phyloP scores from a whole-genome alignment of 1,139 yeast species.

The Blastobotrys elegans region DNA sequence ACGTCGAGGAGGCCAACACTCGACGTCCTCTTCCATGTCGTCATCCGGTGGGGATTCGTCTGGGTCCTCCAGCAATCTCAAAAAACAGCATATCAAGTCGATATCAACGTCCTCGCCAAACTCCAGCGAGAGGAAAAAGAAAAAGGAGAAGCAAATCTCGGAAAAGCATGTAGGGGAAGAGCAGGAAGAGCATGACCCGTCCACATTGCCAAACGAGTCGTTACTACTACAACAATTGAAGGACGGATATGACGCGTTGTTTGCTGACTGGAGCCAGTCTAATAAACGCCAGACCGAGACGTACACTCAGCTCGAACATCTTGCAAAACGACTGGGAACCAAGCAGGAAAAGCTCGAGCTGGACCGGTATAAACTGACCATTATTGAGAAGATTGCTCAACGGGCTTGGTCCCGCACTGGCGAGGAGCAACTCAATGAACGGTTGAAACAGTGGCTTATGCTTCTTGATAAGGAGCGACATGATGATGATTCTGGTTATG shows the following conservation, averaged over 20 bases:
- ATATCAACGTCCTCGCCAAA: too few relatives aligned
- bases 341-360: slow-evolving; percentile 7
- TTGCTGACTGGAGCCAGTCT: slow-evolving; percentile 10
- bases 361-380: slow-evolving; percentile 9
- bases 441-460: slow-evolving; percentile 5
- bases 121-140: too few relatives aligned
- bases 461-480: background rate
- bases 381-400: slow-evolving; percentile 11
- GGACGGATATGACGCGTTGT: slow-evolving; percentile 10
- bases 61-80: too few relatives aligned
- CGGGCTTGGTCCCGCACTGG: slow-evolving; percentile 8
- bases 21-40: too few relatives aligned
- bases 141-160: too few relatives aligned
- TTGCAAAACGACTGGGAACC: background rate
- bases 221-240: slow-evolving; percentile 9
- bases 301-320: background rate
- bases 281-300: slow-evolving; percentile 7
- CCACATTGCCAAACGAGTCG: background rate
- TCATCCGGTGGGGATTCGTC: too few relatives aligned
- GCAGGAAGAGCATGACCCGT: too few relatives aligned
- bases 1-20: too few relatives aligned
- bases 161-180: too few relatives aligned
- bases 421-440: slow-evolving; percentile 8
- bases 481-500: background rate
- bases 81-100: too few relatives aligned